Percentiles rank a stretch among this genome's conserved stretches.
These are phyloP conservation scores for Lachnellula suecica DNA, from an alignment of 2,329 filamentous ascomycete species.

Conservation along the genomic window DNA sequence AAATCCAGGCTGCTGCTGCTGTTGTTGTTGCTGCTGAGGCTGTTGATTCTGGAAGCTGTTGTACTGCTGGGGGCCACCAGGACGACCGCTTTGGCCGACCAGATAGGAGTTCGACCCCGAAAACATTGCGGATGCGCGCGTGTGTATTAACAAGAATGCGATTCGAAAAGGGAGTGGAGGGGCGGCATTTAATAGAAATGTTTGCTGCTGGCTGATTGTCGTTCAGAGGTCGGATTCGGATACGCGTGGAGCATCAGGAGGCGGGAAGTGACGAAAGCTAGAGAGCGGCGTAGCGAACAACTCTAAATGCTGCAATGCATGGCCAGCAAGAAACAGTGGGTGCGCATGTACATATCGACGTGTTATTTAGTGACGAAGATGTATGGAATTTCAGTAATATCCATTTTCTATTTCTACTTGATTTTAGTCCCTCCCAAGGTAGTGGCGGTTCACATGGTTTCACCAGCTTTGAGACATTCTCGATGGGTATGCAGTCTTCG, in stretches of 20 bases:
- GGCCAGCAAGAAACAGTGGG: no score
- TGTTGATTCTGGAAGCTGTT: conserved; percentile 35
- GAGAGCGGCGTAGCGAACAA: no score
- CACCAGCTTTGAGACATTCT: not conserved
- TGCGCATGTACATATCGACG: no score
- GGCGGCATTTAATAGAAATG: conserved; percentile 10
- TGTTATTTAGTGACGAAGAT: no score
- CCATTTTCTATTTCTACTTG: no score
- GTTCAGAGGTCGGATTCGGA: no score
- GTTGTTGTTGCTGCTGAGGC: conserved; percentile 43
- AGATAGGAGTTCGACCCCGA: conserved; percentile 85
- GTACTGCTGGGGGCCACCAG: conserved; percentile 63
- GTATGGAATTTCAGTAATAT: no score
- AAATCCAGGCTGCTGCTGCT: conserved; percentile 35
- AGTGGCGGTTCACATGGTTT: no score
- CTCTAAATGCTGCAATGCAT: no score
- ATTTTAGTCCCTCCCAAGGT: no score
- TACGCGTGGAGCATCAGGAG: not conserved
- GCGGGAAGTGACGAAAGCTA: no score
- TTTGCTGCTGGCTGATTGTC: not conserved
- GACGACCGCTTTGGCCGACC: conserved; percentile 74
- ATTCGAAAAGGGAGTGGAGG: conserved; percentile 3
- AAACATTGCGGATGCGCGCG: conserved; percentile 62
- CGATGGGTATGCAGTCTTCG: no score
- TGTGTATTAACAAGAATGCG: conserved; percentile 20